Evolutionary conservation across 805 yeast genomes (phyloP), one percentile per base, ranked within the genome.

Genomic region (Priceomyces haplophilus): DNA sequence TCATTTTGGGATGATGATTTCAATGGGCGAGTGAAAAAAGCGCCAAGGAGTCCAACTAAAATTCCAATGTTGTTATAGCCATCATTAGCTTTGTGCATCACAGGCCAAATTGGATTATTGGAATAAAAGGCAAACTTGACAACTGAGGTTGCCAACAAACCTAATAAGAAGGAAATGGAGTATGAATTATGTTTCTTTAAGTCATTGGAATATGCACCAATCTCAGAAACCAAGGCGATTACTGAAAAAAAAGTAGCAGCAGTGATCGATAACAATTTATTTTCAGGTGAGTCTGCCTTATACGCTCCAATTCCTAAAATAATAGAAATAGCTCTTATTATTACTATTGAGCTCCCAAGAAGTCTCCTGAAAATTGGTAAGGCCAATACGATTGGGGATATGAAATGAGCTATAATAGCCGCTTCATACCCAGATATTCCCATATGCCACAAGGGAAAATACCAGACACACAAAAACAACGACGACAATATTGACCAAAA

Each of bases 371-470:
- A 16, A 6, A 54, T 54, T 0, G 74, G 71, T 12, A 82, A 49
- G 3, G 64, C 63, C 20, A 85, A 64, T 2, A 85, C 32, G 11
- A 82, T 45, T 1, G 96, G 88, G 3, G 85, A 74, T 8, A 80
- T 41, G 30, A 82, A 67, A 17, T 80, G 66, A 5, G 79, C 57
- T 10, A 56, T 44, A 37, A 88, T 71, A 2, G 81, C 75, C 0
- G 85, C 85, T 65, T 93, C 99, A 60, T 86, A 90, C 3, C 99
- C 99, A 1, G 96, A 85, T 35, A 93, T 84, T 5, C 97, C 98
- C 97, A 93, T 89, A 59, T 85, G 79, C 99, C 99, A 93, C 48
- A 93, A 72, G 8, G 99, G 99, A 74, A 93, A 93, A 68, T 87
- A 88, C 99, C 99, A 93, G 39, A 93, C 82, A 56, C 93, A 82